Conservation (phyloP, 495 filamentous ascomycete species). For the Penicillium ucsense region DNA sequence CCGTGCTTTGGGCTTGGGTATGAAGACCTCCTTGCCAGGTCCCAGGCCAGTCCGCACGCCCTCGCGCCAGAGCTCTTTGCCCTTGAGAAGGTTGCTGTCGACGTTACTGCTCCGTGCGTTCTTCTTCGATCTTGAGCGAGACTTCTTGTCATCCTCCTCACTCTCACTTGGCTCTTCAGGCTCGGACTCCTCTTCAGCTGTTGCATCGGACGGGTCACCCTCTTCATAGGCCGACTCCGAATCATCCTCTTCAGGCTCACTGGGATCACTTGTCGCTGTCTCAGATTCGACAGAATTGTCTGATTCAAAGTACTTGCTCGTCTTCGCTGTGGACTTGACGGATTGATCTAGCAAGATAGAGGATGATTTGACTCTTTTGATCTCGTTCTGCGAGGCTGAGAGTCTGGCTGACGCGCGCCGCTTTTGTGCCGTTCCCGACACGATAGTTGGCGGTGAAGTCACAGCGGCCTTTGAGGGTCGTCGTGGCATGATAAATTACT, state of each 20-base stretch:
- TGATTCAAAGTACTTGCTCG: conserved; percentile 46
- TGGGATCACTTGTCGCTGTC: conserved; percentile 15
- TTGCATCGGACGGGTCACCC: conserved; percentile 7
- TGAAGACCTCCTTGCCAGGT: conserved; percentile 55
- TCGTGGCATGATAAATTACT: conserved; percentile 24
- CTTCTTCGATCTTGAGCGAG: conserved; percentile 11
- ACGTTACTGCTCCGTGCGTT: background rate
- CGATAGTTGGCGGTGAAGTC: conserved; percentile 16
- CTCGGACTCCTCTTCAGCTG: conserved; percentile 12
- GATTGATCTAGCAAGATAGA: conserved; percentile 12
- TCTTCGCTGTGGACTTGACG: conserved; percentile 41
- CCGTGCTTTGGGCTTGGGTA: conserved; percentile 60
- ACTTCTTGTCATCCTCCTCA: conserved; percentile 12
- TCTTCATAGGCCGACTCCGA: conserved; percentile 23
- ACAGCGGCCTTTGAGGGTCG: conserved; percentile 32
- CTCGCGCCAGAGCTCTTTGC: conserved; percentile 47
- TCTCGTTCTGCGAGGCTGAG: conserved; percentile 22
- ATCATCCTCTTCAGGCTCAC: conserved; percentile 12
- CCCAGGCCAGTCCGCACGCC: conserved; percentile 48
- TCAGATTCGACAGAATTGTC: conserved; percentile 10
- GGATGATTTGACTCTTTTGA: conserved; percentile 39
- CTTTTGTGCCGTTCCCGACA: conserved; percentile 29
- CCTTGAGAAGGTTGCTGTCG: conserved; percentile 17
- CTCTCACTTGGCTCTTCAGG: conserved; percentile 11
- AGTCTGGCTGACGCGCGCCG: conserved; percentile 29